phyloP scores from a whole-genome alignment of 2,329 filamentous ascomycete species.

The Orbilia quercus region DNA sequence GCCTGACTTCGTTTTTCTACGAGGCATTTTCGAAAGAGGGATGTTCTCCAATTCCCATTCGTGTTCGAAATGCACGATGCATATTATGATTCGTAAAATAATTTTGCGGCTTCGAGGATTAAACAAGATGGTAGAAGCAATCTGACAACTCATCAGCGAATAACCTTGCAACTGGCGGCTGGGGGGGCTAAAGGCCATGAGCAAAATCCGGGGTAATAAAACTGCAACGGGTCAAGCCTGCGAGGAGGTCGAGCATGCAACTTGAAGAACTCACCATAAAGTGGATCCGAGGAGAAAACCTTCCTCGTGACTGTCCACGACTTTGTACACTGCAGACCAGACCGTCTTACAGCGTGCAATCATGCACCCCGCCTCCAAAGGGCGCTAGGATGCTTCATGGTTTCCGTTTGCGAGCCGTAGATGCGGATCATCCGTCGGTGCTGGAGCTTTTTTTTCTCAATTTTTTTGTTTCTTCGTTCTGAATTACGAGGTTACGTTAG shows the following conservation, averaged over 20 bases:
- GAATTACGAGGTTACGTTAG: constrained; percentile 45
- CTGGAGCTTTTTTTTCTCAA: constrained; percentile 29
- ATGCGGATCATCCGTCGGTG: constrained; percentile 55
- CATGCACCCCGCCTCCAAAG: constrained; percentile 55
- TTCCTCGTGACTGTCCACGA: constrained; percentile 56
- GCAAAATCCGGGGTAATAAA: constrained; percentile 57
- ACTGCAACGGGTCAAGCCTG: constrained; percentile 55
- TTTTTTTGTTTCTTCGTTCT: too few species aligned
- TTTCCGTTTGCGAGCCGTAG: constrained; percentile 56
- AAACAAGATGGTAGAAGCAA: constrained; percentile 39
- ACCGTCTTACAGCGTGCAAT: constrained; percentile 55
- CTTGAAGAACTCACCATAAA: constrained; percentile 29
- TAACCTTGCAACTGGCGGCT: constrained; percentile 48
- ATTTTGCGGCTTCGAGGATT: constrained; percentile 43
- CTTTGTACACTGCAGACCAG: too few species aligned
- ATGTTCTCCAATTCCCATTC: constrained; percentile 53
- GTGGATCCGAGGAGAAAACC: constrained; percentile 55
- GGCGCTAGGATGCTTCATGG: constrained; percentile 43
- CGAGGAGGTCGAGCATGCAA: constrained; percentile 38
- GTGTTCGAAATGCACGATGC: constrained; percentile 55
- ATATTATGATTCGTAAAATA: constrained; percentile 57
- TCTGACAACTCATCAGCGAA: constrained; percentile 57
- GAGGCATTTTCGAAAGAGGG: constrained; percentile 44
- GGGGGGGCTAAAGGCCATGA: constrained; percentile 47
- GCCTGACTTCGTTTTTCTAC: constrained; percentile 56